A percentile compares a stretch with the other conserved stretches of the same genome.
phyloP scores from a whole-genome alignment of 2,329 filamentous ascomycete species.

The Fonsecaea nubica region DNA sequence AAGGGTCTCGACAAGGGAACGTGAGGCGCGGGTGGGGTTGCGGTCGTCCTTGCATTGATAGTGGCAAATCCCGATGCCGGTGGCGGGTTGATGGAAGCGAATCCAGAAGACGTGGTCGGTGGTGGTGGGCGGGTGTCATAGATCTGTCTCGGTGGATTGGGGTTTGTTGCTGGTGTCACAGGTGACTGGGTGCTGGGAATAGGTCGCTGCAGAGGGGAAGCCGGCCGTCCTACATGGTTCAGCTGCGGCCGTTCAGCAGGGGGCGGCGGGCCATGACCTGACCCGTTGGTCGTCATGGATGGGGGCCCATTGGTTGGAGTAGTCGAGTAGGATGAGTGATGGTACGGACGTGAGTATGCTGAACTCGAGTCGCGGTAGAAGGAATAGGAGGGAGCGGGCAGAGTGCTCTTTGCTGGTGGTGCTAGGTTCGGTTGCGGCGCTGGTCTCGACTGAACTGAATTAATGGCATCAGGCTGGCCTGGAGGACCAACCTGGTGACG shows the following conservation, averaged over 20 bases:
- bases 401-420: conserved; percentile 16
- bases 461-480: conserved; percentile 34
- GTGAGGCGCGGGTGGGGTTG: conserved; percentile 29
- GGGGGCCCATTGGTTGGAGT: conserved; percentile 24
- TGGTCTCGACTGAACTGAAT: conserved; percentile 31
- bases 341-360: conserved; percentile 29
- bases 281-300: conserved; percentile 22
- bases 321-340: conserved; percentile 31
- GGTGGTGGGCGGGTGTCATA: conserved; percentile 40
- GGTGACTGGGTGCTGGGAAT: conserved; percentile 28
- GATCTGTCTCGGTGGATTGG: conserved; percentile 32
- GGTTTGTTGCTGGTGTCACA: conserved; percentile 17
- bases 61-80: conserved; percentile 36
- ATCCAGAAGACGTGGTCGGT: conserved; percentile 32
- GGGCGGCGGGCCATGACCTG: conserved; percentile 17
- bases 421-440: conserved; percentile 25
- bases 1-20: conserved; percentile 15
- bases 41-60: conserved; percentile 35
- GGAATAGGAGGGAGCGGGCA: conserved; percentile 28
- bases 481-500: conserved; percentile 40
- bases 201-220: conserved; percentile 29
- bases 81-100: conserved; percentile 39
- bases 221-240: conserved; percentile 22
- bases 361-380: conserved; percentile 30
- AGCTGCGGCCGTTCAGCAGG: conserved; percentile 25